Base-by-base conservation (phyloP, 2,329 filamentous ascomycete species). In the Talaromyces islandicus region DNA sequence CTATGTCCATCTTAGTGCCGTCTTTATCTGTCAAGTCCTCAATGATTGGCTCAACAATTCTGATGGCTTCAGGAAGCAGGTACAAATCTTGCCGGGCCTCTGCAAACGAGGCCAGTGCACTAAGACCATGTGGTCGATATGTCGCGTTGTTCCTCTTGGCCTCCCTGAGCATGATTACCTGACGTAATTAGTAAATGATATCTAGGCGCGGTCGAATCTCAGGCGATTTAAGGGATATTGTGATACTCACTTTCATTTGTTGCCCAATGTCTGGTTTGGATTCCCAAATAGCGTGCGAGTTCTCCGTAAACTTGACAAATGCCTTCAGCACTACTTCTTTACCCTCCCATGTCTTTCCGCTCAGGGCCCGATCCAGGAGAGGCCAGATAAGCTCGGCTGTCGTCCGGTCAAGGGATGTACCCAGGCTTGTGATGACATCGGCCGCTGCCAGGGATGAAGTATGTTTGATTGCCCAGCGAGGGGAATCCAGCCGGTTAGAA, bases 391-490 rank as follows among this genome's bases (percentile, higher is more conserved):
- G 77, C 65, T 81, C 79, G 19, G 90, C 80, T 46, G 87, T 85
- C 2, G 80, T 69, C 19, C 82, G 79, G 62, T 83, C 85, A 56
- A 83, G 81, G 21, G 84, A 85, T 12, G 72, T 66, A 5, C 80
- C 79, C 27, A 92, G 83, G 1, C 88, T 86, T 21, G 81, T 81
- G 12, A 91, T 83, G 59, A 88, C 85, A 52, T 90, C 88, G 0
- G 91, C 91, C 10, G 93, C 84, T 0, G 92, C 85, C 61, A 94
- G 85, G 7, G 92, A 91, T 9, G 89, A 89, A 0, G 91, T 90
- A 68, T 97, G 93, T 73, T 95, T 94, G 60, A 97, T 84, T 2
- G 87, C 87, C 94, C 94, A 99, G 68, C 91, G 90, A 1, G 90
- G 84, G 1, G 90, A 92, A 35, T 90, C 87, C 7, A 97, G 79